phyloP scores from a whole-genome alignment of 2,329 filamentous ascomycete species.

The Phyllosticta citribraziliensis region DNA sequence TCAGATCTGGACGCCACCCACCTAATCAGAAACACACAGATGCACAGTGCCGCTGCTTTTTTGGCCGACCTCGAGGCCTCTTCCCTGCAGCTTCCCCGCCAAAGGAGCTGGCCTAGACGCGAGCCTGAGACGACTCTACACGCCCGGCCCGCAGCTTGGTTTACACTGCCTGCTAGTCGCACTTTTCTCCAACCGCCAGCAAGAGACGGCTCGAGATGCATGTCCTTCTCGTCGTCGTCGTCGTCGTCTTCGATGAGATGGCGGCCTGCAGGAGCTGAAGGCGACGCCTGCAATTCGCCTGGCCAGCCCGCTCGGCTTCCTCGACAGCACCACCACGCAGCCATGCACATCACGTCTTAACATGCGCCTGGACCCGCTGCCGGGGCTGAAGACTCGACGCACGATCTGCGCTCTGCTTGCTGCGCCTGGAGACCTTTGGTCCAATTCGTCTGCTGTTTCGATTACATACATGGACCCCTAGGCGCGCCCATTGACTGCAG shows the following conservation, averaged over 20 bases:
- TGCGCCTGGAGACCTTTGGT: neutral
- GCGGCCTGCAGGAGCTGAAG: no score
- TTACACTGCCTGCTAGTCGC: neutral
- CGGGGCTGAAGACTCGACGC: neutral
- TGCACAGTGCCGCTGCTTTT: neutral
- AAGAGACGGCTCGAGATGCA: no score
- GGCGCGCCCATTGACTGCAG: neutral
- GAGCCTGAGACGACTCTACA: neutral
- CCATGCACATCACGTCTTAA: neutral
- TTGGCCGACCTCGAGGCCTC: neutral
- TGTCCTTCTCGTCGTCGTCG: no score
- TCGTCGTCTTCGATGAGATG: no score
- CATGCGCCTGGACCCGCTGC: neutral
- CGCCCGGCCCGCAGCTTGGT: neutral
- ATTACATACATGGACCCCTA: neutral
- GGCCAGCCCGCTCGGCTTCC: slow-evolving; percentile 1
- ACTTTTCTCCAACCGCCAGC: neutral
- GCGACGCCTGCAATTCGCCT: neutral
- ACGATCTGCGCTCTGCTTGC: neutral
- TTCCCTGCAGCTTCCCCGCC: neutral
- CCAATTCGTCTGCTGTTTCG: neutral
- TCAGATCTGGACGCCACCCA: neutral
- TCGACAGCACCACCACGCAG: neutral
- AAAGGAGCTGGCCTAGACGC: neutral
- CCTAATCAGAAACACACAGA: neutral